Evolutionary conservation across 441 rosid genomes (phyloP), one percentile per base, ranked within the genome.

Genomic region (Mallotus repandus): DNA sequence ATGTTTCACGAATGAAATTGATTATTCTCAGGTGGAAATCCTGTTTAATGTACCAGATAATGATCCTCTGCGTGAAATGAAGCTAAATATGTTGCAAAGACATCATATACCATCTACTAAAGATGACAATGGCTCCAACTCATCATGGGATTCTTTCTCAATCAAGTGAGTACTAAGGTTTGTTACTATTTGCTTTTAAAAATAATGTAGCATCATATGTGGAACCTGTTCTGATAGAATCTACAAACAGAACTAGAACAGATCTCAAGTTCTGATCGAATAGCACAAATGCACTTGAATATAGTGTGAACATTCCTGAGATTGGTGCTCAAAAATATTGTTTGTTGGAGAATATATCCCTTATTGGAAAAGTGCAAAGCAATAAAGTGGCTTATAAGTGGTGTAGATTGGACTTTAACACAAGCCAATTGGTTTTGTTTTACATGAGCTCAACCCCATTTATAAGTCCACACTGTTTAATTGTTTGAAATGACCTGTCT

Each of bases 81-180:
- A 92, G 81, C 54, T 80, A 68, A 81, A 85, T 66, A 87, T 88
- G 76, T 76, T 91, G 82, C 82, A 76, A 78, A 79, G 78, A 69
- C 85, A 87, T 79, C 78, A 55, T 74, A 71, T 81, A 41, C 89
- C 83, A 56, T 62, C 74, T 73, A 72, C 50, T 50, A 71, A 79
- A 80, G 84, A 83, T 78, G 81, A 76, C 61, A 82, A 72, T 73
- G 86, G 71, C 69, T 81, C 80, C 64, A 81, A 81, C 57, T 74
- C 82, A 66, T 81, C 85, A 16, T 70, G 71, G 74, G 80, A 84
- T 79, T 71, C 82, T 71, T 94, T 88, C 84, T 72, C 73, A 73
- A 86, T 94, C 79, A 94, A 87, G 97, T 94, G 66, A 80, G 97
- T 86, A 72, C 69, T 68, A 22, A 49, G 73, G 46, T 79, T 76